Conservation (phyloP, 2,329 filamentous ascomycete genomes). For the Dichotomopilus funicola region DNA sequence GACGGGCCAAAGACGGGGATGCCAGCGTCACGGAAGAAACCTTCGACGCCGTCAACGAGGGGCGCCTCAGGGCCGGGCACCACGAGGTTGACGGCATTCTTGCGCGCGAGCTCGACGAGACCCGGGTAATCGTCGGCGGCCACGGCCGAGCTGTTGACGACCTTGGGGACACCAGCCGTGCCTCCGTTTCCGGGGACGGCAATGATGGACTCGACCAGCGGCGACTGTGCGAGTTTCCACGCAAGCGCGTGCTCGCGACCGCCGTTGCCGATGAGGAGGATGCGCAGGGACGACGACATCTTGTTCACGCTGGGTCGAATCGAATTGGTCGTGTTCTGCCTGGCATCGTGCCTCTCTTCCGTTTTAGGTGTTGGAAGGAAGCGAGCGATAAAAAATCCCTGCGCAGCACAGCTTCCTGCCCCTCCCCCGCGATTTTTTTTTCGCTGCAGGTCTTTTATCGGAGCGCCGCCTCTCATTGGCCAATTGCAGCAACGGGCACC, state of each 20-base stretch:
- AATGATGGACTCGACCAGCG: constrained; percentile 67
- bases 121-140: constrained; percentile 70
- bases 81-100: constrained; percentile 70
- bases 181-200: constrained; percentile 79
- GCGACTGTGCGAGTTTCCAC: constrained; percentile 86
- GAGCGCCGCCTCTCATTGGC: constrained; percentile 12
- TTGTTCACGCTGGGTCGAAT: constrained; percentile 13
- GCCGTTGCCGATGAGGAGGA: constrained; percentile 88
- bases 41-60: constrained; percentile 84
- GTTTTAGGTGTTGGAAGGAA: background rate
- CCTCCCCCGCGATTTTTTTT: constrained; percentile 21
- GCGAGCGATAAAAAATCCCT: constrained; percentile 9
- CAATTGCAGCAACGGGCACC: constrained; percentile 8
- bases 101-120: constrained; percentile 68
- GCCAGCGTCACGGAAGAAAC: constrained; percentile 66
- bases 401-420: constrained; percentile 12
- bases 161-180: constrained; percentile 64
- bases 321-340: constrained; percentile 6
- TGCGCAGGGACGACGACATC: constrained; percentile 41
- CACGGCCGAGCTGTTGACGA: constrained; percentile 63
- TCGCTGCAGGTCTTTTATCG: constrained; percentile 9
- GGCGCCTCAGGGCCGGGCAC: constrained; percentile 89
- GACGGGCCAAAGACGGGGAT: constrained; percentile 83
- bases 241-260: constrained; percentile 91
- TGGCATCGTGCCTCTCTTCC: constrained; percentile 12